Evolutionary conservation across 2,329 filamentous ascomycete genomes (phyloP).

Genomic region (Paraconiothyrium sp.): DNA sequence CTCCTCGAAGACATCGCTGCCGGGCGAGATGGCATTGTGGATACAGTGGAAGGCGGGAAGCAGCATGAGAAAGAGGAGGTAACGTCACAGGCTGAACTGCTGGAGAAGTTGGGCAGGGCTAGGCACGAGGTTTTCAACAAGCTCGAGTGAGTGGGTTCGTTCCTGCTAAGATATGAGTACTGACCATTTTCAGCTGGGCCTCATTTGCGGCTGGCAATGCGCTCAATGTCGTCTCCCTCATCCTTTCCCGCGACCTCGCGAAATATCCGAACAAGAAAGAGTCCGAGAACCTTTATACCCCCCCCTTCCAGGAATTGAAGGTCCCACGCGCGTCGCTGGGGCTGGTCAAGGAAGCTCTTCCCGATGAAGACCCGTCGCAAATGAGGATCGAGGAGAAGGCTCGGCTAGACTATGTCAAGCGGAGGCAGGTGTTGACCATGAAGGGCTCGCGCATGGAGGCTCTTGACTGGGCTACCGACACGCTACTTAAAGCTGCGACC

Average conservation of each 20-base stretch:
- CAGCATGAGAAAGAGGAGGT: slow-evolving; percentile 54
- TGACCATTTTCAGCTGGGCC: slow-evolving; percentile 39
- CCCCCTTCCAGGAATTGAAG: slow-evolving; percentile 37
- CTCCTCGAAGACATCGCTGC: slow-evolving; percentile 73
- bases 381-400: slow-evolving; percentile 43
- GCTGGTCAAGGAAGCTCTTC: slow-evolving; percentile 34
- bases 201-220: slow-evolving; percentile 42
- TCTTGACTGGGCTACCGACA: slow-evolving; percentile 77
- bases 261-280: slow-evolving; percentile 30
- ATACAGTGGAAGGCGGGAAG: slow-evolving; percentile 55
- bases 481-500: slow-evolving; percentile 75
- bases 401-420: slow-evolving; percentile 22
- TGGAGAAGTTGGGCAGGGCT: slow-evolving; percentile 52
- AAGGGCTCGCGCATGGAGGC: slow-evolving; percentile 81
- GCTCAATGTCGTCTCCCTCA: slow-evolving; percentile 45
- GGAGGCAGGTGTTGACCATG: slow-evolving; percentile 61
- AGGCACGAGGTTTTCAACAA: slow-evolving; percentile 54
- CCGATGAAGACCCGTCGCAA: slow-evolving; percentile 23
- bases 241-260: slow-evolving; percentile 41
- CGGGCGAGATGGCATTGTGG: slow-evolving; percentile 53
- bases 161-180: slow-evolving; percentile 48
- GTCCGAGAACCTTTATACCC: slow-evolving; percentile 38
- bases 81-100: slow-evolving; percentile 42
- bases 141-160: slow-evolving; percentile 57
- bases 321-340: slow-evolving; percentile 51